Conservation (phyloP, 176 grass and related monocot genomes). For the Chloris gayana region DNA sequence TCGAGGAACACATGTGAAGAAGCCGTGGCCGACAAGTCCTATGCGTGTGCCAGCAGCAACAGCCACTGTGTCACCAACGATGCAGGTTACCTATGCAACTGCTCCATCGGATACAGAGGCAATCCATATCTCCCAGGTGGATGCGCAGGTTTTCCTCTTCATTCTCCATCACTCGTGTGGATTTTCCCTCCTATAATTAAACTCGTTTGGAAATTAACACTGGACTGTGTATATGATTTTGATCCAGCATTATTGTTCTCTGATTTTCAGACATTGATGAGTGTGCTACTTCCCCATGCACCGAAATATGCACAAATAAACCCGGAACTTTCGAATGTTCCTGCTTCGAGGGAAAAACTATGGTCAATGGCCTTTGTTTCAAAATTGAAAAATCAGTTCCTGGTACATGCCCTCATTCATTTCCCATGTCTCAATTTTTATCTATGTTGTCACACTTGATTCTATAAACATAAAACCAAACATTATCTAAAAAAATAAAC, state of each 20-base stretch:
- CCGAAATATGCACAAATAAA: not conserved
- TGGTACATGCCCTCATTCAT: too few relatives aligned
- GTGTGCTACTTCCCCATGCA: not conserved
- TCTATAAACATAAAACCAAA: too few relatives aligned
- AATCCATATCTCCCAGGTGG: not conserved
- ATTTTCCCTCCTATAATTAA: not conserved
- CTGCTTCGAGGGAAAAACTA: not conserved
- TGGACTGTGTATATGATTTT: not conserved
- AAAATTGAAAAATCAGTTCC: not conserved
- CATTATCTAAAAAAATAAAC: too few relatives aligned
- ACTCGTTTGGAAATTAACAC: too few relatives aligned
- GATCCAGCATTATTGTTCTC: not conserved
- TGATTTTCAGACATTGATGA: not conserved
- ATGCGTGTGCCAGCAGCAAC: not conserved
- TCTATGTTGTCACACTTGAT: too few relatives aligned
- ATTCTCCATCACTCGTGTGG: accelerated
- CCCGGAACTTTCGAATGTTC: not conserved
- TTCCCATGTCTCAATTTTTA: too few relatives aligned
- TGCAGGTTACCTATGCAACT: not conserved
- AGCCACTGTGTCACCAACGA: not conserved
- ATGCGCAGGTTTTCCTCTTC: not conserved
- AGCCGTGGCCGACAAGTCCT: not conserved
- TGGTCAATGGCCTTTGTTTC: not conserved
- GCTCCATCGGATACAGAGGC: not conserved
- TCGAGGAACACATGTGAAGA: not conserved